These are phyloP conservation scores for Nakaseomyces bracarensis DNA, from an alignment of 1,139 yeast genomes.

Conservation along the genomic window DNA sequence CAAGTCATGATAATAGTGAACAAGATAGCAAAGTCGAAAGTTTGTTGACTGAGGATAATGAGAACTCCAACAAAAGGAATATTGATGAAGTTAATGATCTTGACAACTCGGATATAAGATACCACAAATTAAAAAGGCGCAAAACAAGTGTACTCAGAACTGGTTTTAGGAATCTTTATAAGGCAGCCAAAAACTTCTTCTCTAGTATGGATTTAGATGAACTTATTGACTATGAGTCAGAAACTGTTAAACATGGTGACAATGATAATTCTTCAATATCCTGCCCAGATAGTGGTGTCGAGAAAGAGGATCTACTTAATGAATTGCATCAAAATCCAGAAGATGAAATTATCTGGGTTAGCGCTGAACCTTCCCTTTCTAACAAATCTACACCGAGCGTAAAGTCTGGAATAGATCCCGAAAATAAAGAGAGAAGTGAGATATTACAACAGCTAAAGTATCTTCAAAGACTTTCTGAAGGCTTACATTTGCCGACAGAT, in stretches of 20 bases:
- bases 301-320: no score
- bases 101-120: no score
- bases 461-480: neutral
- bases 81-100: no score
- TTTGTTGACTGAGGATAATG: no score
- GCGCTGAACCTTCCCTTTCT: neutral
- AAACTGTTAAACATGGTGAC: neutral
- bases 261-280: neutral
- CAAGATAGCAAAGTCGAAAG: no score
- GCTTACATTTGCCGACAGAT: neutral
- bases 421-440: neutral
- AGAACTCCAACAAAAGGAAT: no score
- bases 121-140: no score
- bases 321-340: no score
- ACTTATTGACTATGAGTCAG: neutral
- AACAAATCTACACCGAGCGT: neutral
- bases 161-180: neutral
- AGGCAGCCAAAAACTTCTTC: neutral
- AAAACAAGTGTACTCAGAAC: neutral
- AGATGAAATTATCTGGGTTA: no score
- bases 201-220: neutral
- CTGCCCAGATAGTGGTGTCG: neutral
- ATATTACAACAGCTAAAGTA: neutral
- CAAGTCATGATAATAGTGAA: no score
- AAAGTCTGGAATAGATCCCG: neutral